A percentile compares a stretch with the other conserved stretches of the same genome.
These are phyloP conservation scores for Neurospora cerealis DNA, from an alignment of 495 filamentous ascomycete genomes.

Conservation along the genomic window DNA sequence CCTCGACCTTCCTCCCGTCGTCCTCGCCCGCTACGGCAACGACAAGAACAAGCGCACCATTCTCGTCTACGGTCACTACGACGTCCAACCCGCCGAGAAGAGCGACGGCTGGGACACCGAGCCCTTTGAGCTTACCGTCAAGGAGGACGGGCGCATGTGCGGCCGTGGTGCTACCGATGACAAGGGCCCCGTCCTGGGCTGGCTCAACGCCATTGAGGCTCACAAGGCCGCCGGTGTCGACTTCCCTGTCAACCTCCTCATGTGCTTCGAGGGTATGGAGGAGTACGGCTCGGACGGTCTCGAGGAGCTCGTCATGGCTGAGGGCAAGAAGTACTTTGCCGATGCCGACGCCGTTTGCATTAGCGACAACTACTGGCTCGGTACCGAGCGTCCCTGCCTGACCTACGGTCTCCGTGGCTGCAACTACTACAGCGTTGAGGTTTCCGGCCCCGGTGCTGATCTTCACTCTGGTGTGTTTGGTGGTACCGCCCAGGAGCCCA, in stretches of 20 bases:
- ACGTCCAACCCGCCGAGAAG: conserved; percentile 90
- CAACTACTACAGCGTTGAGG: conserved; percentile 88
- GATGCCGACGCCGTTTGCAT: conserved; percentile 96
- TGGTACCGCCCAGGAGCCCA: conserved; percentile 90
- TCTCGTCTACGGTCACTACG: conserved; percentile 96
- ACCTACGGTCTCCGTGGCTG: conserved; percentile 96
- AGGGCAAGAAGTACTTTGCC: conserved; percentile 85
- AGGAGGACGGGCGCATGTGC: conserved; percentile 86
- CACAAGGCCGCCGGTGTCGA: conserved; percentile 91
- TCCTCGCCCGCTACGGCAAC: conserved; percentile 83
- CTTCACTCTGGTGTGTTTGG: conserved; percentile 96
- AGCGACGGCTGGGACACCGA: conserved; percentile 96
- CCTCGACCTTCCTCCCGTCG: conserved; percentile 84
- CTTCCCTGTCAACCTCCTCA: conserved; percentile 93
- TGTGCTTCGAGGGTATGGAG: conserved; percentile 99
- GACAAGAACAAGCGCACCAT: conserved; percentile 89
- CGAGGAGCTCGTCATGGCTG: conserved; percentile 83
- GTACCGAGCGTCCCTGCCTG: conserved; percentile 93
- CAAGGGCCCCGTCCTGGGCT: conserved; percentile 95
- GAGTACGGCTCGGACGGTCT: conserved; percentile 96
- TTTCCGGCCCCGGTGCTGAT: conserved; percentile 85
- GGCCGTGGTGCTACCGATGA: conserved; percentile 95
- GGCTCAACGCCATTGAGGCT: conserved; percentile 96
- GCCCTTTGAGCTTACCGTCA: conserved; percentile 83
- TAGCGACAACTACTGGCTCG: conserved; percentile 99